Conservation (phyloP, 192 early-diverging fungal species). For the Spizellomyces sp. region DNA sequence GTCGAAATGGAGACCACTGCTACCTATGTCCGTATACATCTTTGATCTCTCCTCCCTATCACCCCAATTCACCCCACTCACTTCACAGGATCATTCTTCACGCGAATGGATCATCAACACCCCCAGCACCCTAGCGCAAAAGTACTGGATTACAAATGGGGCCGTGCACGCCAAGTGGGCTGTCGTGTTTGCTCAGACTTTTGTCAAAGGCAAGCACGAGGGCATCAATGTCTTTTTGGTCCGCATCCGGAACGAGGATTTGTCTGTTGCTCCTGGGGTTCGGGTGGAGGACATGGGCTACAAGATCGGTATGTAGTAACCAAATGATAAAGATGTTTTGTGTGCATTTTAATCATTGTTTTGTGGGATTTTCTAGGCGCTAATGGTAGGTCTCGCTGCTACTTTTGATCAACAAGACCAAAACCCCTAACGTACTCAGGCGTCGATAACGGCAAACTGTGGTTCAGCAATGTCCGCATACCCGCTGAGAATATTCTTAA, state of each 20-base stretch:
- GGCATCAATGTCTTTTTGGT: slow-evolving; percentile 76
- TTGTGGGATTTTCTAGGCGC: not conserved
- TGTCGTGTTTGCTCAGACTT: slow-evolving; percentile 78
- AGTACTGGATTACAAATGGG: slow-evolving; percentile 85
- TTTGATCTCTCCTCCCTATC: slow-evolving; percentile 1
- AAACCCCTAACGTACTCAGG: no score
- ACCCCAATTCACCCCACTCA: not conserved
- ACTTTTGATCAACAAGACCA: not conserved
- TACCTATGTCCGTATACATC: slow-evolving; percentile 46
- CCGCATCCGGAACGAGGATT: slow-evolving; percentile 72
- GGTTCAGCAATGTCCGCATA: slow-evolving; percentile 60
- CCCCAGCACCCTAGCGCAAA: slow-evolving; percentile 69
- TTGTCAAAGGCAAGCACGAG: slow-evolving; percentile 68
- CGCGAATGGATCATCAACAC: slow-evolving; percentile 77
- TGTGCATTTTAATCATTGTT: not conserved
- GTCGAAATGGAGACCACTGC: slow-evolving; percentile 79
- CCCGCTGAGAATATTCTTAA: slow-evolving; percentile 70
- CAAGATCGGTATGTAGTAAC: slow-evolving; percentile 60
- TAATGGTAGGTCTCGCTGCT: no score
- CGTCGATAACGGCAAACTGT: slow-evolving; percentile 74
- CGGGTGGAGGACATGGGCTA: slow-evolving; percentile 76
- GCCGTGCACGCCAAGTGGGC: slow-evolving; percentile 72
- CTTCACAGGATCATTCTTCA: slow-evolving; percentile 53
- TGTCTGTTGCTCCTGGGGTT: slow-evolving; percentile 66
- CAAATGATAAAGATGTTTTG: slow-evolving; percentile 49